phyloP scores from a whole-genome alignment of 495 filamentous ascomycete species.

The Penicillium paxilli region DNA sequence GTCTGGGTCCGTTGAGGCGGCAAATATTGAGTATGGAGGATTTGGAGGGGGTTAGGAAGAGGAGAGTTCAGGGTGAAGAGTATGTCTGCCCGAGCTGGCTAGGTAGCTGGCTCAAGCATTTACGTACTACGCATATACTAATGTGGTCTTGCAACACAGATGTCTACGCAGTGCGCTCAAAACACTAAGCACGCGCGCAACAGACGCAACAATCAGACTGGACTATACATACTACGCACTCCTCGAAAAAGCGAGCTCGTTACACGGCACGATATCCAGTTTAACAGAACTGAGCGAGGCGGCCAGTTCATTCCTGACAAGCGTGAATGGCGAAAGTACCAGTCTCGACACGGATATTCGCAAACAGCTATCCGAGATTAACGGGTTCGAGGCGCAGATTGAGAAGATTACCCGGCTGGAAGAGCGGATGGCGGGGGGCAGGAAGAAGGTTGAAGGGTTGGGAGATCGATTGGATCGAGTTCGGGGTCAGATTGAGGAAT shows the following conservation, averaged over 20 bases:
- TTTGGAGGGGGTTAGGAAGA: conserved; percentile 39
- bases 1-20: conserved; percentile 27
- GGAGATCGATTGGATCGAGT: conserved; percentile 66
- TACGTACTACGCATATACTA: neutral
- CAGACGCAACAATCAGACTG: conserved; percentile 67
- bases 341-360: conserved; percentile 61
- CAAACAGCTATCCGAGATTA: conserved; percentile 64
- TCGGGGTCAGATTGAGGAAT: conserved; percentile 62
- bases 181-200: conserved; percentile 42
- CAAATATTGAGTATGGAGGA: conserved; percentile 43
- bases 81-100: no score
- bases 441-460: conserved; percentile 62
- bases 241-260: conserved; percentile 68
- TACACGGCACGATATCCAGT: conserved; percentile 65
- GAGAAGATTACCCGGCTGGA: conserved; percentile 65
- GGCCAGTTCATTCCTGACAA: conserved; percentile 57
- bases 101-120: neutral
- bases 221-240: conserved; percentile 86
- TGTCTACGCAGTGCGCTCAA: conserved; percentile 39
- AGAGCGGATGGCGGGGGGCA: conserved; percentile 61
- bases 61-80: conserved; percentile 48
- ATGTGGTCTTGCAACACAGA: conserved; percentile 12
- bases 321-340: conserved; percentile 62
- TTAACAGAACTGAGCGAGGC: conserved; percentile 70
- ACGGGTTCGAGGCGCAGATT: conserved; percentile 70